Evolutionary conservation across 768 basidiomycete genomes (phyloP).

Genomic region (Boletus vinaceobasis): DNA sequence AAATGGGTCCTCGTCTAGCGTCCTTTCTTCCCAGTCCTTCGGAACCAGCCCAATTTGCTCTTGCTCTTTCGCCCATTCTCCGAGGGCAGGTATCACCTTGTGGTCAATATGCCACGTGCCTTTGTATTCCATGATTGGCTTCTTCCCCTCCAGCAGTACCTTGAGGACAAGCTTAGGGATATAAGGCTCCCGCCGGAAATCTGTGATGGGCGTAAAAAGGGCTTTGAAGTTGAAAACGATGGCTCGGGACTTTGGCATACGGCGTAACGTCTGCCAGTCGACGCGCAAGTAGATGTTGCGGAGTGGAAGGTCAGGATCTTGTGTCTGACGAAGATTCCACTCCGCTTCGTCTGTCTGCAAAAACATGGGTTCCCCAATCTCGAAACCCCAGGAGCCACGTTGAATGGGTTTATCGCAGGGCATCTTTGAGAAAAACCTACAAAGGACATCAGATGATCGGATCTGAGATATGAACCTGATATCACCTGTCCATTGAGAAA

Average conservation of each 20-base stretch:
- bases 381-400: constrained; percentile 49
- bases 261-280: constrained; percentile 54
- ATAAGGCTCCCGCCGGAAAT: constrained; percentile 44
- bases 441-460: background rate
- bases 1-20: constrained; percentile 49
- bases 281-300: constrained; percentile 46
- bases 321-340: constrained; percentile 33
- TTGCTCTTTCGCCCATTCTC: constrained; percentile 46
- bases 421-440: constrained; percentile 48
- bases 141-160: constrained; percentile 40
- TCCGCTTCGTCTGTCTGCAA: constrained; percentile 39
- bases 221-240: constrained; percentile 55
- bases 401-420: constrained; percentile 48
- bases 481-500: constrained; percentile 47
- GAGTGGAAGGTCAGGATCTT: constrained; percentile 35
- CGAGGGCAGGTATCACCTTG: constrained; percentile 43
- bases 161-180: constrained; percentile 46
- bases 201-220: constrained; percentile 46
- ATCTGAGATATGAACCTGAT: background rate
- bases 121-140: constrained; percentile 43
- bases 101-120: constrained; percentile 41
- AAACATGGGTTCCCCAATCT: constrained; percentile 48
- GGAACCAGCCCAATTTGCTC: constrained; percentile 46
- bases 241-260: constrained; percentile 44
- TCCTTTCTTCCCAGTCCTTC: constrained; percentile 46